A percentile compares a stretch with the other conserved stretches of the same genome.
Evolutionary conservation across 2,329 filamentous ascomycete genomes (phyloP).

Genomic region (Lachnellula hyalina): DNA sequence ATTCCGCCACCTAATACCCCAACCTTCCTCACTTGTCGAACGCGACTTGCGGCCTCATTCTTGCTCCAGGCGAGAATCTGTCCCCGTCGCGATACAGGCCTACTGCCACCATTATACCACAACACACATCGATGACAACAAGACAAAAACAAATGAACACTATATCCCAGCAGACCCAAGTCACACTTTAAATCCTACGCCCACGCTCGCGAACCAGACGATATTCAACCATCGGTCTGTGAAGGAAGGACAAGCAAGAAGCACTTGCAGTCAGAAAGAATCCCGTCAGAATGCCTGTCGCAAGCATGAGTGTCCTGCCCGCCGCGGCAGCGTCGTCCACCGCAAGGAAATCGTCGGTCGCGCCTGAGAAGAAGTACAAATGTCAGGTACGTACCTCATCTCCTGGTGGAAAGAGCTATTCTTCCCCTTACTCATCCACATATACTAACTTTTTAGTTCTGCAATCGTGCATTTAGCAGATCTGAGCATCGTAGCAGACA

Average conservation of each 20-base stretch:
- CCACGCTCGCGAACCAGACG: slow-evolving; percentile 33
- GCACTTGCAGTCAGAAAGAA: slow-evolving; percentile 7
- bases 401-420: no score
- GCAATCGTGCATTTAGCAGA: slow-evolving; percentile 92
- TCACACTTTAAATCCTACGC: slow-evolving; percentile 68
- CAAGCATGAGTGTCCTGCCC: slow-evolving; percentile 50
- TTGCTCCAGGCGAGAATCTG: slow-evolving; percentile 21
- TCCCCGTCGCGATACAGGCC: slow-evolving; percentile 22
- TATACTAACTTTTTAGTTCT: slow-evolving; percentile 50
- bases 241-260: slow-evolving; percentile 17
- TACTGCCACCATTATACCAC: slow-evolving; percentile 35
- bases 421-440: no score
- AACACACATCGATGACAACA: slow-evolving; percentile 49
- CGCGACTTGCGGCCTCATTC: slow-evolving; percentile 20
- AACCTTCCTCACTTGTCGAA: slow-evolving; percentile 13
- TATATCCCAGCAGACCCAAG: slow-evolving; percentile 43
- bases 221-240: slow-evolving; percentile 34
- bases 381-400: slow-evolving; percentile 52
- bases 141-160: slow-evolving; percentile 49
- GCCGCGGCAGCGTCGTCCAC: slow-evolving; percentile 61
- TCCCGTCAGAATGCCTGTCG: slow-evolving; percentile 57
- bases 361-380: slow-evolving; percentile 97
- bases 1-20: slow-evolving; percentile 20
- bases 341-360: slow-evolving; percentile 68
- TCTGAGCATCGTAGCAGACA: slow-evolving; percentile 96